Percentiles rank a stretch among this genome's conserved stretches.
phyloP scores from a whole-genome alignment of 306 rosid genomes.

The Astragalus glycyphyllos region DNA sequence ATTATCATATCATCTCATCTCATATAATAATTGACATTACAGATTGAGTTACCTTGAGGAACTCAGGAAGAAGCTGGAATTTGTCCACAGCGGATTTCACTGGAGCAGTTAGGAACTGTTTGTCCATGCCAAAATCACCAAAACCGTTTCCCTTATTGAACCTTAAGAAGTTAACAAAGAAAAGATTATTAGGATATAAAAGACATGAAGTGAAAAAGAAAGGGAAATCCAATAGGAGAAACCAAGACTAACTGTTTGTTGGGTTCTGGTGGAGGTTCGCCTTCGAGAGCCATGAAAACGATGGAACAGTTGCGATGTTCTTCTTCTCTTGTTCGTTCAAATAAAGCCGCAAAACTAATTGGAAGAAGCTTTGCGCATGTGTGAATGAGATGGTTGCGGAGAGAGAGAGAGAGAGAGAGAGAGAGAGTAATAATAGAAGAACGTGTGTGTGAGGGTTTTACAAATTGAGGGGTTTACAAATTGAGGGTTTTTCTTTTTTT shows the following conservation, averaged over 20 bases:
- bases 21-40: background rate
- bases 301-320: background rate
- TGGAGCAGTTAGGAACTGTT: constrained; percentile 72
- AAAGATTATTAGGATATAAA: too few species aligned
- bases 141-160: constrained; percentile 35
- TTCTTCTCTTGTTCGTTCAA: background rate
- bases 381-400: too few species aligned
- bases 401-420: too few species aligned
- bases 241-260: constrained; percentile 12
- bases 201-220: background rate
- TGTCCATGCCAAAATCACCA: constrained; percentile 52
- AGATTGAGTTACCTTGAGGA: constrained; percentile 62
- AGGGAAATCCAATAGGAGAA: background rate
- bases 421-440: too few species aligned
- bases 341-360: constrained; percentile 1
- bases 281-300: constrained; percentile 38
- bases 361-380: too few species aligned
- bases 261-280: constrained; percentile 32
- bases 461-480: too few species aligned
- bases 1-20: background rate
- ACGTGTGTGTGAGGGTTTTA: too few species aligned
- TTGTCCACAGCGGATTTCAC: constrained; percentile 82
- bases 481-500: too few species aligned
- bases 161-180: background rate
- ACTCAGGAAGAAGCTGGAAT: constrained; percentile 85